Percentiles rank a stretch among this genome's conserved stretches.
Conservation (phyloP, 2,329 filamentous ascomycete species). For the Uncinocarpus reesii region DNA sequence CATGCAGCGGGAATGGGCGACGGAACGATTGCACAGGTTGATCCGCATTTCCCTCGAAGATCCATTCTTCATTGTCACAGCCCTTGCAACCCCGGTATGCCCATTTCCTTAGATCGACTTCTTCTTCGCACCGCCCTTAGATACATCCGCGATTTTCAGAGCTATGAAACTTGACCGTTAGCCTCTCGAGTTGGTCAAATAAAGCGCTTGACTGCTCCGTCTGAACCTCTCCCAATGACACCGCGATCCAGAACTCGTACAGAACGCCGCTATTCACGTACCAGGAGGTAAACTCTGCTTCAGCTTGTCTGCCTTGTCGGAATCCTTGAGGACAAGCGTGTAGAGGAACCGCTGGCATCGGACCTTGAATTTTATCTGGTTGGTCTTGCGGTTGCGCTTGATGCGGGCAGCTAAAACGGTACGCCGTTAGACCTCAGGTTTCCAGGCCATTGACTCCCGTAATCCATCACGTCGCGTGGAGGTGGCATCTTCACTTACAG, state of each 20-base stretch:
- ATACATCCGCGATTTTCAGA: slow-evolving; percentile 38
- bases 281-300: slow-evolving; percentile 97
- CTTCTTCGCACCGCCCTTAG: slow-evolving; percentile 37
- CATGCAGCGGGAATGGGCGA: no score
- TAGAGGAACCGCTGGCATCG: slow-evolving; percentile 93
- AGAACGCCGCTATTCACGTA: slow-evolving; percentile 46
- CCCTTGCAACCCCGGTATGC: no score
- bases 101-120: slow-evolving; percentile 37
- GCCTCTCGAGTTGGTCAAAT: neutral
- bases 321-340: slow-evolving; percentile 96
- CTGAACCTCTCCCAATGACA: no score
- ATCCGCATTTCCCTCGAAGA: no score
- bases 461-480: neutral
- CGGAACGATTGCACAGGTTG: no score
- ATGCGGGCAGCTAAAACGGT: slow-evolving; percentile 65
- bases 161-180: slow-evolving; percentile 23
- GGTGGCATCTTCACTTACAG: slow-evolving; percentile 56
- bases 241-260: neutral
- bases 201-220: no score
- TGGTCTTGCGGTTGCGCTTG: slow-evolving; percentile 87
- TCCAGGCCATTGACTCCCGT: neutral
- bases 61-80: no score
- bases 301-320: slow-evolving; percentile 99
- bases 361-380: slow-evolving; percentile 99
- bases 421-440: slow-evolving; percentile 12